phyloP scores from a whole-genome alignment of 2,329 filamentous ascomycete species.

The Annulohypoxylon truncatum region DNA sequence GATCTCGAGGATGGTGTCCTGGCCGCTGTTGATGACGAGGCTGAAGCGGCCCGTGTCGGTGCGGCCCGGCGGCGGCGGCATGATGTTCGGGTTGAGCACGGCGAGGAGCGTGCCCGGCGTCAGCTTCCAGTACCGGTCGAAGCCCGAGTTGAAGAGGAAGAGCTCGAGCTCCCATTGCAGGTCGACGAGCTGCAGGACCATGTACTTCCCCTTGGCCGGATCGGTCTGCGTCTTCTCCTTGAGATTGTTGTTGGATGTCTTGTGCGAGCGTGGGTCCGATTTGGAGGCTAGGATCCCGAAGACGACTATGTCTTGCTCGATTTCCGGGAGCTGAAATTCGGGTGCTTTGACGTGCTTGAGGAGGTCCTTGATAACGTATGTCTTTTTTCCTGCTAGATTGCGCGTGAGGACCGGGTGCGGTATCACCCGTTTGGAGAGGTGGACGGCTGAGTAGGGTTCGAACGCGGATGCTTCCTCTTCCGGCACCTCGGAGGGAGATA shows the following conservation, averaged over 20 bases:
- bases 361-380: slow-evolving; percentile 82
- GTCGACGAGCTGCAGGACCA: slow-evolving; percentile 89
- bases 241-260: slow-evolving; percentile 58
- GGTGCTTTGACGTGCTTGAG: slow-evolving; percentile 85
- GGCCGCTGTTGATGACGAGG: slow-evolving; percentile 84
- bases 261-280: slow-evolving; percentile 78
- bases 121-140: slow-evolving; percentile 94
- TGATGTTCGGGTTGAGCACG: slow-evolving; percentile 89
- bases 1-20: slow-evolving; percentile 90
- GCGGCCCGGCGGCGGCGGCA: slow-evolving; percentile 83
- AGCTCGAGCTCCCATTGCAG: slow-evolving; percentile 91
- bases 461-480: slow-evolving; percentile 72
- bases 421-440: slow-evolving; percentile 84
- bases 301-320: slow-evolving; percentile 89
- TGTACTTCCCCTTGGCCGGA: slow-evolving; percentile 80
- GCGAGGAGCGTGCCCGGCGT: slow-evolving; percentile 90
- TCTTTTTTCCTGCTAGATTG: slow-evolving; percentile 80
- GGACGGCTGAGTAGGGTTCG: slow-evolving; percentile 86
- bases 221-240: slow-evolving; percentile 64
- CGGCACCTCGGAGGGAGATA: slow-evolving; percentile 51
- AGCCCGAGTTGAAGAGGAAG: slow-evolving; percentile 91
- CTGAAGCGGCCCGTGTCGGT: slow-evolving; percentile 86
- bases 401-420: slow-evolving; percentile 84
- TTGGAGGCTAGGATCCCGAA: slow-evolving; percentile 90
- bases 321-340: slow-evolving; percentile 80